Base-by-base conservation (phyloP, 805 yeast species). In the Ogataea chonburiensis region DNA sequence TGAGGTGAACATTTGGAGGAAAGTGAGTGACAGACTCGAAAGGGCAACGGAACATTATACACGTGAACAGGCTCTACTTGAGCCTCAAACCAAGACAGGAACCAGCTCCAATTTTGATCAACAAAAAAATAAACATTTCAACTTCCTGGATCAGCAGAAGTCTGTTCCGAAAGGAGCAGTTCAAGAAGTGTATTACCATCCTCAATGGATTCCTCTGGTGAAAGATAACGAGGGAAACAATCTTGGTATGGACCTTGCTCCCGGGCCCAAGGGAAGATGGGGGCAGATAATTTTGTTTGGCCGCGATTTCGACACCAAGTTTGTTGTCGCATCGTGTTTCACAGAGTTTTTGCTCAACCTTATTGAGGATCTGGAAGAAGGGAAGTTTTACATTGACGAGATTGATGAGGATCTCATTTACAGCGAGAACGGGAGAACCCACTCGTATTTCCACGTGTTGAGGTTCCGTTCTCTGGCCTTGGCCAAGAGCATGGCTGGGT, bases 231-330 rank as follows among this genome's bases (percentile, higher is more conserved):
- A 79, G 15, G 98, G 98, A 29, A 91, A 91, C 64, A 89, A 88
- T 60, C 80, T 91, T 46, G 98, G 88, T 34, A 68, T 93, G 11
- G 98, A 91, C 63, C 70, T 91, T 42, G 80, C 86, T 3, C 91
- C 93, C 1, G 96, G 87, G 6, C 73, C 80, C 7, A 64, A 65
- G 17, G 96, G 96, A 28, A 71, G 68, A 40, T 79, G 84, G 75
- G 98, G 98, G 24, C 98, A 91, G 64, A 82, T 93, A 13, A 91
- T 91, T 45, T 56, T 89, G 37, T 91, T 86, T 60, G 98, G 98
- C 24, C 79, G 97, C 55, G 98, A 91, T 47, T 91, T 80, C 56
- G 98, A 91, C 64, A 77, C 84, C 24, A 91, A 91, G 58, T 87
- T 75, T 60, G 89, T 85, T 24, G 68, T 93, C 37, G 94, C 97